Base-by-base conservation (phyloP, 208 protist species). In the Trypanosoma platydactyli region DNA sequence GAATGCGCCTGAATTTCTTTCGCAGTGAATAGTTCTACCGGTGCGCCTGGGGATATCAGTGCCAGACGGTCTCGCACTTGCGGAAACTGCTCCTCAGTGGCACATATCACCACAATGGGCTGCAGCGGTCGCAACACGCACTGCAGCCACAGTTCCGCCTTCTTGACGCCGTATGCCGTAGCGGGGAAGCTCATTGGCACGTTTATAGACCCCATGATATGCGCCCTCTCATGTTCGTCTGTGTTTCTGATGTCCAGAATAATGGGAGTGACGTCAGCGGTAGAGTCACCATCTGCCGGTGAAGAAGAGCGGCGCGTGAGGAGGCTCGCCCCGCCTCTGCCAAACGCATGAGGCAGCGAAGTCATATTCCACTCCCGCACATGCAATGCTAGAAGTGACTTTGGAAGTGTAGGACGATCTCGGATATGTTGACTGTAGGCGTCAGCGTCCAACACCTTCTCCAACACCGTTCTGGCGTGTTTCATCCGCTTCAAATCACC, bases 61-160 rank as follows among this genome's bases (percentile, higher is more conserved):
- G 38, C 52, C 12, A 89, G 61, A 1, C 84, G 79, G 16, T 61
- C 53, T 15, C 46, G 55, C 53, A 81, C 62, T 50, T 69, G 59
- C 12, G 40, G 55, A 15, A 58, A 30, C 44, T 88, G 78, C 24
- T 57, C 38, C 40, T 71, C 53, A 1, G 53, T 50, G 3, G 59
- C 73, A 66, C 76, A 84, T 15, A 92, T 50, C 5, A 68, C 80
- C 3, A 93, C 38, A 30, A 93, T 71, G 1, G 77, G 75, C 62
- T 89, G 83, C n/a, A 60, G 49, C 1, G 87, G 87, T 13, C 76
- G 54, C n/a, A 89, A 64, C n/a, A 89, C 40, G 48, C 84, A 88
- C 63, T 89, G 84, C 29, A 94, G 77, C 88, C 88, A 94, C 63
- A 94, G 65, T 71, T 94, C 88, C 25, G 84, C 88, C 46, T 79